A percentile compares a stretch with the other conserved stretches of the same genome.
phyloP scores from a whole-genome alignment of 768 basidiomycete species.

The Xanthoconium purpureum region DNA sequence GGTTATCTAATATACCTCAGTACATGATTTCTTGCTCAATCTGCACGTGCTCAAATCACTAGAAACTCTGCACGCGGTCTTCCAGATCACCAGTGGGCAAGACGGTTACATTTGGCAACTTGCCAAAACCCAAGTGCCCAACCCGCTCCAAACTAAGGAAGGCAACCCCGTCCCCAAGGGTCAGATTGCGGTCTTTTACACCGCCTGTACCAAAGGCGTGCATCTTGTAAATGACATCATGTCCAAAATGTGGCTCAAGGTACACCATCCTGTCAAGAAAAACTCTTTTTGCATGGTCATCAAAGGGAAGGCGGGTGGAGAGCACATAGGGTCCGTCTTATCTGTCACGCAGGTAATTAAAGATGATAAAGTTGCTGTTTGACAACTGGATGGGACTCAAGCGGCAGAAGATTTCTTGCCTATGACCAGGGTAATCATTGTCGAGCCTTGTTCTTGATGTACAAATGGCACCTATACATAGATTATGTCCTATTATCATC shows the following conservation, averaged over 20 bases:
- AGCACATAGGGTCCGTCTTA: background rate
- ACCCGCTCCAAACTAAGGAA: background rate
- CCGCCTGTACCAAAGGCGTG: background rate
- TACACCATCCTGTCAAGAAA: background rate
- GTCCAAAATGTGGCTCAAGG: background rate
- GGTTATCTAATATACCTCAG: background rate
- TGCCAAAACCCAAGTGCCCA: background rate
- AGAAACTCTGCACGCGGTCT: background rate
- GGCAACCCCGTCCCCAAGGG: background rate
- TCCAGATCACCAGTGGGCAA: background rate
- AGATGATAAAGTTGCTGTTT: background rate
- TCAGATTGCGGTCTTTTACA: background rate
- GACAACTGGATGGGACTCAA: background rate
- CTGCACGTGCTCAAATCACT: background rate
- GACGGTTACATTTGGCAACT: background rate
- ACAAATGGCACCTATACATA: background rate
- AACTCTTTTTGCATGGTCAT: background rate
- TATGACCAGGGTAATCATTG: background rate
- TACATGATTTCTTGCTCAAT: background rate
- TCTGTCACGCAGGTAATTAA: background rate
- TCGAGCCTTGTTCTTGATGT: background rate
- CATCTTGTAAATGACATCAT: background rate
- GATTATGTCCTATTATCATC: background rate
- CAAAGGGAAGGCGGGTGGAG: background rate
- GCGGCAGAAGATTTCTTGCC: background rate